Percentiles rank a stretch among this genome's conserved stretches.
phyloP scores from a whole-genome alignment of 805 yeast genomes.

The Lipomyces lipofer region DNA sequence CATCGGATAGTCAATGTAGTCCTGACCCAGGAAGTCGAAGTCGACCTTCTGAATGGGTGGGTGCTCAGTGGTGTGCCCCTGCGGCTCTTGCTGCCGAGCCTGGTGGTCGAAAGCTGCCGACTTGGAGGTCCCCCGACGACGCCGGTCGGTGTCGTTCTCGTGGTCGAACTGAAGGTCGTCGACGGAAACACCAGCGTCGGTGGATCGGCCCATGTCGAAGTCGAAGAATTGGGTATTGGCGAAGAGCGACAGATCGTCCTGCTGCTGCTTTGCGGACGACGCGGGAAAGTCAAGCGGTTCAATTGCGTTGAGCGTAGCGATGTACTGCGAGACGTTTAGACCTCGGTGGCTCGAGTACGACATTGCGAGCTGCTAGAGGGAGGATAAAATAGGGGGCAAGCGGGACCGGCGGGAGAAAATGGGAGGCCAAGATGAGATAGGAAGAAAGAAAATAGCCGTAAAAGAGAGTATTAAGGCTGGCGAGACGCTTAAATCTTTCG shows the following conservation, averaged over 20 bases:
- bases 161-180: slow-evolving; percentile 30
- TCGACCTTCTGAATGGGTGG: slow-evolving; percentile 1
- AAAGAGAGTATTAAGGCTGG: too few relatives aligned
- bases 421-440: neutral
- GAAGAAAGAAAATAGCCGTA: neutral
- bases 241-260: slow-evolving; percentile 46
- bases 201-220: slow-evolving; percentile 46
- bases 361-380: slow-evolving; percentile 24
- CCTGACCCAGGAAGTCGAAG: slow-evolving; percentile 23
- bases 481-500: too few relatives aligned
- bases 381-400: neutral
- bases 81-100: slow-evolving; percentile 3
- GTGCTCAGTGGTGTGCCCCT: slow-evolving; percentile 7
- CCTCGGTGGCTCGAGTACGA: slow-evolving; percentile 32
- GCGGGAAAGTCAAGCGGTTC: slow-evolving; percentile 35
- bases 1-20: slow-evolving; percentile 15
- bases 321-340: slow-evolving; percentile 39
- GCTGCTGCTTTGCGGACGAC: slow-evolving; percentile 27
- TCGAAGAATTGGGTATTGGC: slow-evolving; percentile 48
- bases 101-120: neutral
- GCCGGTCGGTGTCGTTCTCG: slow-evolving; percentile 6
- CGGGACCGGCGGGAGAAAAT: neutral
- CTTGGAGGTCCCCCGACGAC: neutral
- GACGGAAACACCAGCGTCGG: slow-evolving; percentile 45
- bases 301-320: slow-evolving; percentile 38